Evolutionary conservation across 2,329 filamentous ascomycete species (phyloP).

Genomic region (Colletotrichum theobromicola): DNA sequence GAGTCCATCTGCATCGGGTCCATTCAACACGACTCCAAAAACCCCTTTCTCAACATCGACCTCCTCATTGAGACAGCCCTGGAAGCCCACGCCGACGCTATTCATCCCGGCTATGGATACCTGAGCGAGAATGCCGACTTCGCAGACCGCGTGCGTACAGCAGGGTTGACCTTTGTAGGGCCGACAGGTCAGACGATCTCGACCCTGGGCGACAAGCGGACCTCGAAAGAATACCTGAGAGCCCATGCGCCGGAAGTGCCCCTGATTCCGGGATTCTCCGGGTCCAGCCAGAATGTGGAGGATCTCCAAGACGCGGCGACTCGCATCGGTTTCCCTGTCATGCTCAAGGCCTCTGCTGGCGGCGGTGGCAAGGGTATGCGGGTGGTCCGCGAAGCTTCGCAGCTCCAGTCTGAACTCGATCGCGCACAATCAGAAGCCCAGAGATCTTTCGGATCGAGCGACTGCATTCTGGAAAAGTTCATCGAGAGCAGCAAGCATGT

Average conservation of each 20-base stretch:
- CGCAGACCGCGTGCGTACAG: background rate
- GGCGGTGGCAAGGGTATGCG: background rate
- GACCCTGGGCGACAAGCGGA: background rate
- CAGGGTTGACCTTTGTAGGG: background rate
- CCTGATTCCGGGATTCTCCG: background rate
- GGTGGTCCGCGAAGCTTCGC: background rate
- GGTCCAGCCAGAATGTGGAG: background rate
- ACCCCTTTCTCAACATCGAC: background rate
- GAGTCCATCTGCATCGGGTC: background rate
- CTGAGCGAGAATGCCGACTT: background rate
- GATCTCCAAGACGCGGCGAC: background rate
- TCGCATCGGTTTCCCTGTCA: background rate
- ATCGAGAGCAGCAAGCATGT: constrained; percentile 54
- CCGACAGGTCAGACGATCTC: background rate
- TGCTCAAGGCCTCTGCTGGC: background rate
- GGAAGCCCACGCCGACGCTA: background rate
- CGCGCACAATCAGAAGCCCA: background rate
- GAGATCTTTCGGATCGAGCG: background rate
- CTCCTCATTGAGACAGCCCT: background rate
- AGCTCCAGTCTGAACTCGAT: background rate
- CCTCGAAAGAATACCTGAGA: background rate
- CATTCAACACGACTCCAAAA: background rate
- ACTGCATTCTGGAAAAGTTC: constrained; percentile 63
- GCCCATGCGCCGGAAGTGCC: background rate
- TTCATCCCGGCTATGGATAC: background rate